Conservation (phyloP, 2,329 filamentous ascomycete genomes). For the Periconia digitata region DNA sequence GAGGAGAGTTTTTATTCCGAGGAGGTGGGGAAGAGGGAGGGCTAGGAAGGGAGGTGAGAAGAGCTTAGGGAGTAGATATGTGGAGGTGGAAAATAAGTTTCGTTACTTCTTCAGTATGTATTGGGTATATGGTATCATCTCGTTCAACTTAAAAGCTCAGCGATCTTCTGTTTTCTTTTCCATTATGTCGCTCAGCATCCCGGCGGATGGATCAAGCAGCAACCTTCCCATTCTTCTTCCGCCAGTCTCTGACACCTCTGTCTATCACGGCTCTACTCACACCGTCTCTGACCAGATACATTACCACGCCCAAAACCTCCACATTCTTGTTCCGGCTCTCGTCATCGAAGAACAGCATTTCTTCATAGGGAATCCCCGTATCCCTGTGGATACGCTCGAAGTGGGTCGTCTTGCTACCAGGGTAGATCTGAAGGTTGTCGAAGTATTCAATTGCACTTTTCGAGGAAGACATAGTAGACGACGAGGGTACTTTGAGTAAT, state of each 20-base stretch:
- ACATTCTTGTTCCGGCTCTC: conserved; percentile 86
- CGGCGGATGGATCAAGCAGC: too few relatives aligned
- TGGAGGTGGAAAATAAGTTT: too few relatives aligned
- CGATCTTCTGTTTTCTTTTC: too few relatives aligned
- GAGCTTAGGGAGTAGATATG: too few relatives aligned
- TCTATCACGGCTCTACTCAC: conserved; percentile 77
- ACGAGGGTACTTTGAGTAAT: conserved; percentile 65
- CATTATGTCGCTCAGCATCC: too few relatives aligned
- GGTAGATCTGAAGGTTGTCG: conserved; percentile 64
- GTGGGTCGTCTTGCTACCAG: conserved; percentile 81
- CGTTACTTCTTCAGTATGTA: too few relatives aligned
- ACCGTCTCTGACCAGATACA: conserved; percentile 79
- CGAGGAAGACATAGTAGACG: conserved; percentile 41
- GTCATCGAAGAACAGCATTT: conserved; percentile 97
- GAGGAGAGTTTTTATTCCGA: neutral
- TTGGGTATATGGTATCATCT: neutral
- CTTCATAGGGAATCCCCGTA: conserved; percentile 71
- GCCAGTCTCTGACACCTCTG: conserved; percentile 77
- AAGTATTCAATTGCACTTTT: conserved; percentile 54
- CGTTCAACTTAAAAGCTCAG: too few relatives aligned
- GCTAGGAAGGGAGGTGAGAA: neutral
- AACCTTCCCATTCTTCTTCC: conserved; percentile 64
- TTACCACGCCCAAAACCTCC: conserved; percentile 75
- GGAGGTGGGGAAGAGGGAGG: neutral
- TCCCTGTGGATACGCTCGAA: conserved; percentile 72